These are phyloP conservation scores for Pythium pectinolyticum DNA, from an alignment of 352 stramenopile genomes.

Conservation along the genomic window DNA sequence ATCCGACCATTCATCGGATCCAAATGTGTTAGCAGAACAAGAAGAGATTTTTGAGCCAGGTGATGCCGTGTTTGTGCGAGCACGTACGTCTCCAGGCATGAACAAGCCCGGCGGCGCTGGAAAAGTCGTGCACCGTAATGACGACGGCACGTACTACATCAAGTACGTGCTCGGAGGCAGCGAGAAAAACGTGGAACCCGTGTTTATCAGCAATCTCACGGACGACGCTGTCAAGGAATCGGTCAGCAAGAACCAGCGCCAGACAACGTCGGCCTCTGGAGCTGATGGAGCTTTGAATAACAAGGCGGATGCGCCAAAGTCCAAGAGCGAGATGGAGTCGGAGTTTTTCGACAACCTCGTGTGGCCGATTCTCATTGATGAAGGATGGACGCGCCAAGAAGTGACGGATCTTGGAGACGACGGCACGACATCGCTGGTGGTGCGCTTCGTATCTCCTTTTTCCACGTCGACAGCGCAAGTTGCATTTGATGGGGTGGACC, in stretches of 20 bases:
- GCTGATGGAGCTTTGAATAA: slow-evolving; percentile 12
- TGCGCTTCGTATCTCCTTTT: slow-evolving; percentile 26
- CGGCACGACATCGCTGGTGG: slow-evolving; percentile 21
- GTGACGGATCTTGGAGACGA: slow-evolving; percentile 30
- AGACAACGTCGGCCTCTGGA: not conserved
- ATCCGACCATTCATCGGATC: not conserved
- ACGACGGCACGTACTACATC: slow-evolving; percentile 74
- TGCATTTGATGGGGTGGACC: slow-evolving; percentile 39
- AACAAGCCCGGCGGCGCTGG: slow-evolving; percentile 76
- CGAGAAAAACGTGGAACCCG: slow-evolving; percentile 62
- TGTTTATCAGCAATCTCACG: slow-evolving; percentile 67
- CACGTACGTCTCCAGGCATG: slow-evolving; percentile 72
- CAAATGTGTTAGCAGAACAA: not conserved
- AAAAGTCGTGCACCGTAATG: slow-evolving; percentile 48
- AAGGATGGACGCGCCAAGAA: slow-evolving; percentile 66
- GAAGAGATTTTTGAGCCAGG: slow-evolving; percentile 45
- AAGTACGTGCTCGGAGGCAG: slow-evolving; percentile 83
- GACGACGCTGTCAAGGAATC: slow-evolving; percentile 76
- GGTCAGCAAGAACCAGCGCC: slow-evolving; percentile 60
- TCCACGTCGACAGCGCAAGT: not conserved
- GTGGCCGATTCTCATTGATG: slow-evolving; percentile 72
- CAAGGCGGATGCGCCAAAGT: slow-evolving; percentile 13
- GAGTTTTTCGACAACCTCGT: slow-evolving; percentile 83
- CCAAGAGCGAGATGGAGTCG: slow-evolving; percentile 29
- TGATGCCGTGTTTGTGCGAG: slow-evolving; percentile 72